phyloP scores from a whole-genome alignment of 176 grass and related monocot genomes.

The Zizania latifolia region DNA sequence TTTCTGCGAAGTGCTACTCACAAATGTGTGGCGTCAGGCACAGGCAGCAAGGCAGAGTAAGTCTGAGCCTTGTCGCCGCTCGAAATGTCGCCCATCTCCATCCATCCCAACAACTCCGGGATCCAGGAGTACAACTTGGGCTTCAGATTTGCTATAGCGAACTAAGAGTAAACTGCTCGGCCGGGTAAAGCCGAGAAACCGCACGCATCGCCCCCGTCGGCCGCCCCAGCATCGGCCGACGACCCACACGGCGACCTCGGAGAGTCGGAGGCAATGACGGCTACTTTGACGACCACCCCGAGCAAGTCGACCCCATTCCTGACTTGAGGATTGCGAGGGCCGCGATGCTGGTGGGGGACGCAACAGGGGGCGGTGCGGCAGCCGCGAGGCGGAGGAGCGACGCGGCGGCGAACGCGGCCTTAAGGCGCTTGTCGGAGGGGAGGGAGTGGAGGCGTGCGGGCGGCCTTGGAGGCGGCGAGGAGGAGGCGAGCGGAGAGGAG shows the following conservation, averaged over 20 bases:
- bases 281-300: slow-evolving; percentile 66
- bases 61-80: neutral
- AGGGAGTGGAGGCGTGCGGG: slow-evolving; percentile 31
- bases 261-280: slow-evolving; percentile 50
- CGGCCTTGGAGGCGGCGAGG: slow-evolving; percentile 67
- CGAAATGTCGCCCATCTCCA: neutral
- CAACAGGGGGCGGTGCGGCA: neutral
- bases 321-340: slow-evolving; percentile 61
- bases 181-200: neutral
- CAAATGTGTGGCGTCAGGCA: slow-evolving; percentile 20
- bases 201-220: neutral
- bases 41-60: slow-evolving; percentile 59
- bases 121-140: neutral
- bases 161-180: neutral
- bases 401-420: slow-evolving; percentile 54
- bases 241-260: slow-evolving; percentile 53
- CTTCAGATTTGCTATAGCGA: neutral
- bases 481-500: slow-evolving; percentile 52
- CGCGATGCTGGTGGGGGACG: slow-evolving; percentile 31
- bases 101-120: slow-evolving; percentile 11
- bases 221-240: slow-evolving; percentile 25
- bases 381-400: slow-evolving; percentile 55
- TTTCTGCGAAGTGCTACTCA: slow-evolving; percentile 17
- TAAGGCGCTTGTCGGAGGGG: slow-evolving; percentile 38
- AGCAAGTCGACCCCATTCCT: slow-evolving; percentile 56